These are phyloP conservation scores for Cercospora beticola DNA, from an alignment of 2,329 filamentous ascomycete species.

Conservation along the genomic window DNA sequence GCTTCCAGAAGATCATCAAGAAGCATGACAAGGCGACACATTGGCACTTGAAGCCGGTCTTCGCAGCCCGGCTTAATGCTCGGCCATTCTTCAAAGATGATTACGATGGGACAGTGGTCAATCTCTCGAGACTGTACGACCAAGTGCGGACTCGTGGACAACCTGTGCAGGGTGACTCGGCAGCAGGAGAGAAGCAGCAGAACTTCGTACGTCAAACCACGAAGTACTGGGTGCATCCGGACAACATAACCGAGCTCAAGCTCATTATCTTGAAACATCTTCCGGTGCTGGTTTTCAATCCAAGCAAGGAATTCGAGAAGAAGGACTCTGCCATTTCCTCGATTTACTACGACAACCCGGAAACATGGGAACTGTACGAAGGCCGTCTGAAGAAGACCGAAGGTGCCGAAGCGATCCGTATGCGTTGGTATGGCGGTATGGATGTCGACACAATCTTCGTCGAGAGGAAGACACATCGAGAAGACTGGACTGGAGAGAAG, in stretches of 20 bases:
- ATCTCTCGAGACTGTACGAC: slow-evolving; percentile 93
- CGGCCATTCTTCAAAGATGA: slow-evolving; percentile 99
- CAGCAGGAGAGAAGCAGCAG: slow-evolving; percentile 87
- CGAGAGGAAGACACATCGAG: slow-evolving; percentile 94
- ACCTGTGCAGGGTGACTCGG: slow-evolving; percentile 85
- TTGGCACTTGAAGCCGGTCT: slow-evolving; percentile 93
- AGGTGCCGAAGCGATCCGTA: slow-evolving; percentile 90
- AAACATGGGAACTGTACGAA: slow-evolving; percentile 91
- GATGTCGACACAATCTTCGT: slow-evolving; percentile 92
- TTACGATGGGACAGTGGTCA: slow-evolving; percentile 92
- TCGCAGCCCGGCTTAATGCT: slow-evolving; percentile 87
- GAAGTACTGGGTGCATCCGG: slow-evolving; percentile 98
- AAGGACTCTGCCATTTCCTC: slow-evolving; percentile 94
- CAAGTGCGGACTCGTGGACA: slow-evolving; percentile 89
- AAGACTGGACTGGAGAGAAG: slow-evolving; percentile 99
- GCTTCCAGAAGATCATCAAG: slow-evolving; percentile 99
- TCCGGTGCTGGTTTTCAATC: slow-evolving; percentile 94
- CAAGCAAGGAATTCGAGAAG: slow-evolving; percentile 90
- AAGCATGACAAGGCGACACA: slow-evolving; percentile 95
- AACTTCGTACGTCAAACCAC: slow-evolving; percentile 97
- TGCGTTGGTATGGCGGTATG: slow-evolving; percentile 98
- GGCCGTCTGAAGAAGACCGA: slow-evolving; percentile 97
- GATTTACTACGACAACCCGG: slow-evolving; percentile 95
- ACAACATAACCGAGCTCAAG: slow-evolving; percentile 97
- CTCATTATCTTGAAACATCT: slow-evolving; percentile 97